Evolutionary conservation across 129 eudicot species (phyloP).

Genomic region (Lactuca sativa): DNA sequence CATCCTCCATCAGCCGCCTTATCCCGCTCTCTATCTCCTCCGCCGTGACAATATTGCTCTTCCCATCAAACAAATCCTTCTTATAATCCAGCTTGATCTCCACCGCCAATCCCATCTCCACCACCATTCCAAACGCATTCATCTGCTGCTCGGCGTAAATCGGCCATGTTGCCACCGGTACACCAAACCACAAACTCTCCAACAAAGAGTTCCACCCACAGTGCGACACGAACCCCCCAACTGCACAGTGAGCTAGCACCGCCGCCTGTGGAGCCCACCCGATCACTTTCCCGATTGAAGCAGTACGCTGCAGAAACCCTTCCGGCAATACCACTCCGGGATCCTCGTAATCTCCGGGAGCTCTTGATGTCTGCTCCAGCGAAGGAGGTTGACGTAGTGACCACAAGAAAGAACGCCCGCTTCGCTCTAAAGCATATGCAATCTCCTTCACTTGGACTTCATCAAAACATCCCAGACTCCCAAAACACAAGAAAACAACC

Average conservation of each 20-base stretch:
- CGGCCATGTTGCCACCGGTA: slow-evolving; percentile 45
- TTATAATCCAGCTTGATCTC: slow-evolving; percentile 37
- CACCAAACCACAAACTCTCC: slow-evolving; percentile 52
- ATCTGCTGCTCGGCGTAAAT: slow-evolving; percentile 43
- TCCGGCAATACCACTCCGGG: slow-evolving; percentile 38
- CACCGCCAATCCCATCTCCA: slow-evolving; percentile 48
- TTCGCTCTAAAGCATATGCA: slow-evolving; percentile 35
- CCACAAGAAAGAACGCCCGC: slow-evolving; percentile 41
- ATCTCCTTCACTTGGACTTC: slow-evolving; percentile 45
- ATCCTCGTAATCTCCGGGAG: slow-evolving; percentile 20
- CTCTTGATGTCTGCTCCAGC: background rate
- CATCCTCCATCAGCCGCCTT: slow-evolving; percentile 32
- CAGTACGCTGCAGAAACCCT: slow-evolving; percentile 44
- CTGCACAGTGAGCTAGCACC: slow-evolving; percentile 46
- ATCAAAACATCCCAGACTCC: slow-evolving; percentile 42
- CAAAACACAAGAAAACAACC: slow-evolving; percentile 49
- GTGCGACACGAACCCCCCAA: slow-evolving; percentile 59
- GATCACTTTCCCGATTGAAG: slow-evolving; percentile 40
- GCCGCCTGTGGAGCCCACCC: slow-evolving; percentile 63
- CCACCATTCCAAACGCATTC: slow-evolving; percentile 44
- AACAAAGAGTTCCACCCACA: slow-evolving; percentile 63
- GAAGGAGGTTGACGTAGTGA: slow-evolving; percentile 33
- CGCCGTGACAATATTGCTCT: slow-evolving; percentile 27
- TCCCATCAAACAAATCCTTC: slow-evolving; percentile 28
- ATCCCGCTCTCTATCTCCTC: slow-evolving; percentile 32